Conservation (phyloP, 1,284 basidiomycete species). For the Irpex sp. region DNA sequence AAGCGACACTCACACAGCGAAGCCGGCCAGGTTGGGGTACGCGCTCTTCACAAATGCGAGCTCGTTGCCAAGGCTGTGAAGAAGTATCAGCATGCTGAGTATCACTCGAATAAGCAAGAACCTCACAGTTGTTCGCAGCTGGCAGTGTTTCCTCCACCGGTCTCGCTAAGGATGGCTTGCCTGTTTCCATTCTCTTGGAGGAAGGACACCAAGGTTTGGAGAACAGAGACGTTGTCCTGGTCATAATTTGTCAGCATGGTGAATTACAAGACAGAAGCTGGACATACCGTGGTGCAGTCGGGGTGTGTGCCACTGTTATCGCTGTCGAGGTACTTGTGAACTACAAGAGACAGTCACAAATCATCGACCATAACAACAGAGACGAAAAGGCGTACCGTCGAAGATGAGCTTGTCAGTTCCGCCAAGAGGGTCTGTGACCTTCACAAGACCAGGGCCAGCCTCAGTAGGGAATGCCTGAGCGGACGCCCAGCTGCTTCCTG, state of each 20-base stretch:
- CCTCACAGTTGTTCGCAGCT: conserved; percentile 43
- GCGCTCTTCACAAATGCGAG: conserved; percentile 46
- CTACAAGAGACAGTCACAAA: conserved; percentile 24
- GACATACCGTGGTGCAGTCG: conserved; percentile 39
- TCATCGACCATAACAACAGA: neutral
- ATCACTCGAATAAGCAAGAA: neutral
- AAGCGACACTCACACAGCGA: conserved; percentile 30
- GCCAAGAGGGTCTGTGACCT: conserved; percentile 51
- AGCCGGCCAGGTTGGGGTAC: conserved; percentile 43
- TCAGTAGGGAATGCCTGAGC: conserved; percentile 48
- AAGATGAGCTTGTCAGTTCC: conserved; percentile 50
- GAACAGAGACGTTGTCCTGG: conserved; percentile 42
- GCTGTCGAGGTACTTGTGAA: conserved; percentile 60
- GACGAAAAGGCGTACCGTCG: conserved; percentile 34
- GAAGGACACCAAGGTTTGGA: conserved; percentile 44
- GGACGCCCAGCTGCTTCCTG: conserved; percentile 39
- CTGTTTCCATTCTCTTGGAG: conserved; percentile 46
- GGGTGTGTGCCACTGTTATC: conserved; percentile 55
- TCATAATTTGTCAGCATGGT: neutral
- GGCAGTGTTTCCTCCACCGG: conserved; percentile 52
- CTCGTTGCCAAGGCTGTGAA: conserved; percentile 35
- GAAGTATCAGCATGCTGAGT: neutral
- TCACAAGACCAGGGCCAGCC: conserved; percentile 45
- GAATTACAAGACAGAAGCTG: too few species aligned
- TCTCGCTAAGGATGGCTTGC: conserved; percentile 56